Evolutionary conservation across 352 stramenopile species (phyloP).

Genomic region (Aphanomyces stellatus): DNA sequence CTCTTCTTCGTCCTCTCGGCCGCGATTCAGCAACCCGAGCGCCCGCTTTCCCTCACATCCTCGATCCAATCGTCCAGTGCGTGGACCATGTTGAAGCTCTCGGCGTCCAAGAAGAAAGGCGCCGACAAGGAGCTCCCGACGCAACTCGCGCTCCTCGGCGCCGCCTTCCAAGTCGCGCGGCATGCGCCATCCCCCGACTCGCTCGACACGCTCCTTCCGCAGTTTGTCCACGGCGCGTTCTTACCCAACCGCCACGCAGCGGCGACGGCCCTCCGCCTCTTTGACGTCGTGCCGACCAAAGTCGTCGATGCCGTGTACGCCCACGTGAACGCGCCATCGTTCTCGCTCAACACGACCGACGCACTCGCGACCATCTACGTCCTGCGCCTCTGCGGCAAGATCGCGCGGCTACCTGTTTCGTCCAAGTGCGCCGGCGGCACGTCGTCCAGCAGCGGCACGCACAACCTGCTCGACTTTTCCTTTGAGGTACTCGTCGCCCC

Average conservation of each 20-base stretch:
- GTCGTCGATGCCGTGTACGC: slow-evolving; percentile 40
- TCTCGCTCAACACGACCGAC: slow-evolving; percentile 41
- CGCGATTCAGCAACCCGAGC: slow-evolving; percentile 39
- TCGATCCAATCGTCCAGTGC: slow-evolving; percentile 19
- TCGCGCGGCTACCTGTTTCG: slow-evolving; percentile 38
- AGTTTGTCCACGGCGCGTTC: slow-evolving; percentile 46
- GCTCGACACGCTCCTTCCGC: slow-evolving; percentile 34
- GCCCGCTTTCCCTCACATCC: slow-evolving; percentile 29
- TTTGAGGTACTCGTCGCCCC: too few relatives aligned
- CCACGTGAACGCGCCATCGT: slow-evolving; percentile 36
- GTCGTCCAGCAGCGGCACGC: slow-evolving; percentile 21
- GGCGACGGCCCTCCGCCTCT: slow-evolving; percentile 40
- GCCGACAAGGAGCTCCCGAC: slow-evolving; percentile 46
- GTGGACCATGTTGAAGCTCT: slow-evolving; percentile 39
- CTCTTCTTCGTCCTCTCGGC: slow-evolving; percentile 53
- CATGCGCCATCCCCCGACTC: slow-evolving; percentile 26
- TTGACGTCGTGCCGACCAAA: slow-evolving; percentile 33
- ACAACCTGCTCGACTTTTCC: slow-evolving; percentile 49
- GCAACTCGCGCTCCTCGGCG: slow-evolving; percentile 41
- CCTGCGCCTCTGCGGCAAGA: slow-evolving; percentile 43
- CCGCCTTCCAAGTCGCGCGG: slow-evolving; percentile 46
- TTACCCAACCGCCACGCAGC: slow-evolving; percentile 48
- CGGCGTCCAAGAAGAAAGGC: slow-evolving; percentile 42
- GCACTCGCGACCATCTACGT: slow-evolving; percentile 58
- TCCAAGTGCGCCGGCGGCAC: background rate